Evolutionary conservation across 331 rosid species (phyloP).

Genomic region (Malus hybrid): DNA sequence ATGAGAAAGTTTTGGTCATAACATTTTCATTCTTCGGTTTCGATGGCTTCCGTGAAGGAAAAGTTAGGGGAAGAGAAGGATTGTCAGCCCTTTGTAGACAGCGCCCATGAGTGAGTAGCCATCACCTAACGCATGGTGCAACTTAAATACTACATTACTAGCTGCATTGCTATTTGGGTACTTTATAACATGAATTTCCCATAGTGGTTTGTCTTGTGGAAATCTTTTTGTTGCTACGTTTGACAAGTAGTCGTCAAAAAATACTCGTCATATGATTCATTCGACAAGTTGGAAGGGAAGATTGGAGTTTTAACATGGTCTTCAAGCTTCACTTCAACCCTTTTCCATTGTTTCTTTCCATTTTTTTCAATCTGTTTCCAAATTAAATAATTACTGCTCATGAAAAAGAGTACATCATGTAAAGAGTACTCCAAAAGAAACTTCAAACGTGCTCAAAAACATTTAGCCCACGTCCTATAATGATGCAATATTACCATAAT

Average conservation of each 20-base stretch:
- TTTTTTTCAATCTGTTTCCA: no score
- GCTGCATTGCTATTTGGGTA: no score
- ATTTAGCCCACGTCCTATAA: no score
- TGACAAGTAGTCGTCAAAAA: constrained; percentile 28
- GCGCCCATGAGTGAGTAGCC: constrained; percentile 41
- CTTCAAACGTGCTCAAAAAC: no score
- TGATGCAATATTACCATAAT: no score
- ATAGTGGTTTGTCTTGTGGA: constrained; percentile 27
- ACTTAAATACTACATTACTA: no score
- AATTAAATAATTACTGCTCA: no score
- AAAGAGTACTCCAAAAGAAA: no score
- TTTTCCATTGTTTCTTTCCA: constrained; percentile 11
- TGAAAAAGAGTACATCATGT: no score
- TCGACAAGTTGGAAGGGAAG: constrained; percentile 17
- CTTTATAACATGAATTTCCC: constrained; percentile 47
- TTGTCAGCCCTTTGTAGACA: constrained; percentile 33
- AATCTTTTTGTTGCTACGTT: constrained; percentile 9
- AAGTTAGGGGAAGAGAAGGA: constrained; percentile 46
- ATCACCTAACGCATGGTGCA: no score
- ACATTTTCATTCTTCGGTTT: not conserved
- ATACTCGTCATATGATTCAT: constrained; percentile 21
- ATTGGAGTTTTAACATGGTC: not conserved
- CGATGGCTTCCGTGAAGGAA: constrained; percentile 10
- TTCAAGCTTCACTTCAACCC: constrained; percentile 33
- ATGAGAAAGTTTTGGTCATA: not conserved